Conservation (phyloP, 2,329 filamentous ascomycete genomes). For the Parafenestella ontariensis region DNA sequence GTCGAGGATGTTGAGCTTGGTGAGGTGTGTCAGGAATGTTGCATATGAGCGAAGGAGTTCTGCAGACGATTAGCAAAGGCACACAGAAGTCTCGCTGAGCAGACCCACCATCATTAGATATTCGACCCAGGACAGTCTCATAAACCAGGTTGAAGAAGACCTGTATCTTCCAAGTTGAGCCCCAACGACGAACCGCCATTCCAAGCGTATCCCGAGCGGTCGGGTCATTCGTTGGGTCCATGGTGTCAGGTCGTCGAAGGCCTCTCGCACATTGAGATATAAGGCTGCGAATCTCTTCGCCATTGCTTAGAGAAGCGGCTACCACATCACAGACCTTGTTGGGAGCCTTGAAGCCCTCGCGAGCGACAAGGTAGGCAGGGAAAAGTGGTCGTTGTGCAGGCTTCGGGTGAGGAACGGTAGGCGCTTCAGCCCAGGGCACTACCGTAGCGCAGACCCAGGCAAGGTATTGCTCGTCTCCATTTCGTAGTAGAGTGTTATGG, state of each 20-base stretch:
- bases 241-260: slow-evolving; percentile 54
- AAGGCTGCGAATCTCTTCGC: slow-evolving; percentile 66
- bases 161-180: slow-evolving; percentile 74
- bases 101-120: slow-evolving; percentile 52
- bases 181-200: slow-evolving; percentile 77
- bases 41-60: slow-evolving; percentile 60
- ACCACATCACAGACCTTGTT: slow-evolving; percentile 78
- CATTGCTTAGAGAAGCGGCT: slow-evolving; percentile 68
- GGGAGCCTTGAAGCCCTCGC: slow-evolving; percentile 79
- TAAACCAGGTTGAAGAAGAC: slow-evolving; percentile 71
- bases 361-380: slow-evolving; percentile 68
- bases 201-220: slow-evolving; percentile 69
- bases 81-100: neutral
- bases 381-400: slow-evolving; percentile 36
- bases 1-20: slow-evolving; percentile 59
- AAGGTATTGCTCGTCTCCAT: slow-evolving; percentile 70
- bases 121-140: slow-evolving; percentile 60
- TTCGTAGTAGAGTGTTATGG: slow-evolving; percentile 60
- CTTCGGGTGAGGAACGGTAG: slow-evolving; percentile 58
- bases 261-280: slow-evolving; percentile 62
- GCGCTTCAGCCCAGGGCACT: slow-evolving; percentile 72
- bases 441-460: slow-evolving; percentile 80
- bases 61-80: slow-evolving; percentile 32
- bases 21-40: slow-evolving; percentile 60
- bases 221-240: slow-evolving; percentile 52